Evolutionary conservation across 2,329 filamentous ascomycete genomes (phyloP), one percentile per base, ranked within the genome.

Genomic region (Penicillium sclerotiorum): DNA sequence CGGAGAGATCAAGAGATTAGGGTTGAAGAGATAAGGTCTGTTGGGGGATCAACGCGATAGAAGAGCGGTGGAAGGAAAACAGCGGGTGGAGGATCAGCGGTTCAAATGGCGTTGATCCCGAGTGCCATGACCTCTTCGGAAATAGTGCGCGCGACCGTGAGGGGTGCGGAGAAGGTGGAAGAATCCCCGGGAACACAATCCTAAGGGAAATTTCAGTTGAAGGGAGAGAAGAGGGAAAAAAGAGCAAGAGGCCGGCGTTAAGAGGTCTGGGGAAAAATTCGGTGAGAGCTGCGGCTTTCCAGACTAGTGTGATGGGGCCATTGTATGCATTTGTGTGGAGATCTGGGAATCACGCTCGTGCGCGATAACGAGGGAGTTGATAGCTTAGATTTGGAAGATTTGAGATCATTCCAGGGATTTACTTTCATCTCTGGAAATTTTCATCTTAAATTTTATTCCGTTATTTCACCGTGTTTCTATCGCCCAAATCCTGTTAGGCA

Each of bases 71-170:
- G 55, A 52, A 55, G 39, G 28, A 23, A 42, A 42, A 35, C 37
- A 35, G 32, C 42, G 40, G 37, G 44, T 45, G 53, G 40, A 49
- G 52, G 51, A 60, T 58, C 52, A 58, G 53, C 52, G 49, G 57
- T 50, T n/a, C n/a, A n/a, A n/a, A n/a, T n/a, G n/a, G n/a, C n/a
- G n/a, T n/a, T 58, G 55, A 57, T 57, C 57, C 55, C 54, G 54
- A 53, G 49, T 51, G 41, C 39, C 51, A 53, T 53, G 42, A 42
- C 51, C 53, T 41, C 47, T 28, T 51, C 52, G 52, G 47, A 56
- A 55, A 54, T 59, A 39, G 45, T 38, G 56, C 49, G 38, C 36
- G 50, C 39, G 40, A 36, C 47, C 43, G 35, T 52, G 44, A 47
- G 53, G 55, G 50, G 44, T 41, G 49, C 47, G 46, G 50, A 53